Conservation (phyloP, 2,329 filamentous ascomycete genomes). For the Colletotrichum musae region DNA sequence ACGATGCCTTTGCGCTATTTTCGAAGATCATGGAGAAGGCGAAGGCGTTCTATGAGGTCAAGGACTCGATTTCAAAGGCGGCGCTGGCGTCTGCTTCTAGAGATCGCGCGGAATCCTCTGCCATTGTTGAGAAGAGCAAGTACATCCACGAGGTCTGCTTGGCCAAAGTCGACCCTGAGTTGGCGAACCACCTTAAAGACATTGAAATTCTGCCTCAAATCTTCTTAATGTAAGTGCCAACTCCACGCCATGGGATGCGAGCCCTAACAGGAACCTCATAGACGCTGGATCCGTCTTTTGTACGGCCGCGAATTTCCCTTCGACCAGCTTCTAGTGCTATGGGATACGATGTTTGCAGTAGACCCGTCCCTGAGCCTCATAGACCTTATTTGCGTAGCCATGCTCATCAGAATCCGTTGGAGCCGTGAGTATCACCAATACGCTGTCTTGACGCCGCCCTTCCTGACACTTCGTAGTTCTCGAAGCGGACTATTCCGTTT, state of each 20-base stretch:
- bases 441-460: too few species aligned
- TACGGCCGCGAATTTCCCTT: conserved; percentile 96
- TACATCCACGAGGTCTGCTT: conserved; percentile 89
- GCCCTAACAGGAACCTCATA: conserved; percentile 50
- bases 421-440: conserved; percentile 71
- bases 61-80: conserved; percentile 52
- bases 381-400: conserved; percentile 92
- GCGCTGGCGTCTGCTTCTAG: conserved; percentile 41
- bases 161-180: conserved; percentile 83
- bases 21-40: conserved; percentile 89
- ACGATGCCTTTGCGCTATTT: conserved; percentile 91
- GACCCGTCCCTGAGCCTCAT: conserved; percentile 85
- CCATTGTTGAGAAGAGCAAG: conserved; percentile 88
- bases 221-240: conserved; percentile 83
- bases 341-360: conserved; percentile 92
- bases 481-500: conserved; percentile 88
- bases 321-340: conserved; percentile 84
- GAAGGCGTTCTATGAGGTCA: conserved; percentile 88
- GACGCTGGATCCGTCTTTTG: conserved; percentile 92
- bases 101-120: conserved; percentile 60
- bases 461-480: conserved; percentile 70
- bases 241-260: background rate
- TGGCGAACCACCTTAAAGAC: conserved; percentile 83
- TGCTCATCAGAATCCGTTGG: conserved; percentile 94
- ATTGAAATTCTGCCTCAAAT: conserved; percentile 97